Conservation (phyloP, 1,284 basidiomycete genomes). For the Cutaneotrichosporon sp. region DNA sequence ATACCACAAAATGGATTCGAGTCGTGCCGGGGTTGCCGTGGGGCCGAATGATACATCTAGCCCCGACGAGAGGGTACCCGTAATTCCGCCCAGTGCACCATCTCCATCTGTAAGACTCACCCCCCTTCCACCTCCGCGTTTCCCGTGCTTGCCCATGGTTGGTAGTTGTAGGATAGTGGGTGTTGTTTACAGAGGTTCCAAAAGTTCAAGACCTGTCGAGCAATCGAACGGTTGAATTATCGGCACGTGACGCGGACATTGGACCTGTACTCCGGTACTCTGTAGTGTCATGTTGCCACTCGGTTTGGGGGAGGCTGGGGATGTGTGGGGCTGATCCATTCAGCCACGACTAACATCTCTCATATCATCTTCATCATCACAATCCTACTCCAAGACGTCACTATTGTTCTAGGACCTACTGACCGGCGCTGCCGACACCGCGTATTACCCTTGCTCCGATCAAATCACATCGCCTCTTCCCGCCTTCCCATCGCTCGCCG, state of each 20-base stretch:
- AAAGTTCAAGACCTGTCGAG: conserved; percentile 12
- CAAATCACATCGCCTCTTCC: not conserved
- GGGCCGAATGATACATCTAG: not conserved
- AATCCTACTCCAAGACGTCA: not conserved
- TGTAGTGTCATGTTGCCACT: conserved; percentile 10
- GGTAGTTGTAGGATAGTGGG: not conserved
- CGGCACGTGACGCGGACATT: conserved; percentile 8
- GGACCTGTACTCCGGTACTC: not conserved
- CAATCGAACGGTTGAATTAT: not conserved
- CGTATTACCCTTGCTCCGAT: not conserved
- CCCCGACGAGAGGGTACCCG: not conserved
- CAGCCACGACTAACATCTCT: not conserved
- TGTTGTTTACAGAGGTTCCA: not conserved
- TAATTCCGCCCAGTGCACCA: not conserved
- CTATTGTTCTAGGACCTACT: not conserved
- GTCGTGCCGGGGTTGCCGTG: not conserved
- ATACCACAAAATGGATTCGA: too few relatives aligned
- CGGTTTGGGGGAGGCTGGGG: not conserved
- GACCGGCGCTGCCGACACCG: not conserved
- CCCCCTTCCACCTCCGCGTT: conserved; percentile 18
- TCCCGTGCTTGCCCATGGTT: conserved; percentile 22
- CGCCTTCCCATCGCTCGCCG: not conserved
- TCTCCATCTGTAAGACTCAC: not conserved
- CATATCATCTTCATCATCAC: not conserved
- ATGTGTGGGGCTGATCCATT: not conserved